Evolutionary conservation across 1,139 yeast species (phyloP).

Genomic region (Geotrichum aggregatum): DNA sequence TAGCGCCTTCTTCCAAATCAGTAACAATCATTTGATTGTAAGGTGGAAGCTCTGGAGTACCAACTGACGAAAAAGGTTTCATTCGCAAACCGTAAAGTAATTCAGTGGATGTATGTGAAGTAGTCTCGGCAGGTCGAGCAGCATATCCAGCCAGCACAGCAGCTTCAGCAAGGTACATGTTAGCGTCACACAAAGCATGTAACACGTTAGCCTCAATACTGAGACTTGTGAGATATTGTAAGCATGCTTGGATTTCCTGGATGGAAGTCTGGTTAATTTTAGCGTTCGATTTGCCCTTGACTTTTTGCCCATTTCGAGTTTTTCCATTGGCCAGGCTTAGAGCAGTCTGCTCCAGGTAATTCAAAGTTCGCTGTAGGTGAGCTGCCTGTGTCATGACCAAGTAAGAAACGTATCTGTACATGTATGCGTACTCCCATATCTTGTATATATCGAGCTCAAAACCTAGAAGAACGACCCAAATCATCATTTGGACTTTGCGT

Average conservation of each 20-base stretch:
- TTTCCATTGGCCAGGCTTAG: conserved; percentile 34
- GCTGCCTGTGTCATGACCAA: conserved; percentile 48
- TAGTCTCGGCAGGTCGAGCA: conserved; percentile 32
- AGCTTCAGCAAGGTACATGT: conserved; percentile 42
- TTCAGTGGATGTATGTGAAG: conserved; percentile 46
- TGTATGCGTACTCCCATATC: conserved; percentile 61
- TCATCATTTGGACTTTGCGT: conserved; percentile 64
- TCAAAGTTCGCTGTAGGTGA: conserved; percentile 51
- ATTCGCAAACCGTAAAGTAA: conserved; percentile 62
- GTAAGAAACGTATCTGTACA: conserved; percentile 61
- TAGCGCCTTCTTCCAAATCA: neutral
- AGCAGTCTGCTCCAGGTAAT: conserved; percentile 41
- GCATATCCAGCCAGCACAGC: conserved; percentile 38
- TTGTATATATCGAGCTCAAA: conserved; percentile 73
- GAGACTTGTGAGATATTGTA: conserved; percentile 32
- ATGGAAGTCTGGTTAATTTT: neutral
- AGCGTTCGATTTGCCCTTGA: neutral
- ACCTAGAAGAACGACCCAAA: conserved; percentile 67
- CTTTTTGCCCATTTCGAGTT: conserved; percentile 1
- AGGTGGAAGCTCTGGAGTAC: conserved; percentile 53
- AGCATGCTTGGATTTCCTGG: conserved; percentile 22
- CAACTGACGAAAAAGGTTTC: conserved; percentile 80
- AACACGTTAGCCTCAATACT: conserved; percentile 41
- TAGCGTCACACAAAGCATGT: conserved; percentile 41
- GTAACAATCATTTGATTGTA: conserved; percentile 6